Percentiles rank a stretch among this genome's conserved stretches.
These are phyloP conservation scores for Coemansia sp. DNA, from an alignment of 192 early-diverging fungal genomes.

Conservation along the genomic window DNA sequence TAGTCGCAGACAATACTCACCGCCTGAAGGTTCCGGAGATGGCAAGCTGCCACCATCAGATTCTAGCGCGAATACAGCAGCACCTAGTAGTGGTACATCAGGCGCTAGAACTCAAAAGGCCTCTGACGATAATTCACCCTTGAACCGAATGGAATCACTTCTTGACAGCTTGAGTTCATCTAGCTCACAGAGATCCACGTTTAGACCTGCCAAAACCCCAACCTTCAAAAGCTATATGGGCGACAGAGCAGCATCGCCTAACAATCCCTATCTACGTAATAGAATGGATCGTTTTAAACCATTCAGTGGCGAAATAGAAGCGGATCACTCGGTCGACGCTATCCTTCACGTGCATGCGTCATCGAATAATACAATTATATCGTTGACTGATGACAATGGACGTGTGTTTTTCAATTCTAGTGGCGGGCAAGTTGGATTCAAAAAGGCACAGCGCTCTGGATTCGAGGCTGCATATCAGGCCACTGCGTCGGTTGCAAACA, in stretches of 20 bases:
- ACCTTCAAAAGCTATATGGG: not conserved
- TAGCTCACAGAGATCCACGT: not conserved
- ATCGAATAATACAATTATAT: slow-evolving; percentile 88
- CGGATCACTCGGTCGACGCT: not conserved
- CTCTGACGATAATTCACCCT: not conserved
- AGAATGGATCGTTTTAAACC: too few relatives aligned
- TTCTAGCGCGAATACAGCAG: not conserved
- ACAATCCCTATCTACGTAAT: too few relatives aligned
- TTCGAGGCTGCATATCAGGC: slow-evolving; percentile 93
- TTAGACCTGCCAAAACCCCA: not conserved
- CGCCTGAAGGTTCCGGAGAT: slow-evolving; percentile 1
- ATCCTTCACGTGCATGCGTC: slow-evolving; percentile 53
- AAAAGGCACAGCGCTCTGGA: slow-evolving; percentile 83
- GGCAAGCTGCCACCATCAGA: not conserved
- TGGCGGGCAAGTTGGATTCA: slow-evolving; percentile 82
- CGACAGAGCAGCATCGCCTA: not conserved
- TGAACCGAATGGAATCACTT: not conserved
- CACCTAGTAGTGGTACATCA: not conserved
- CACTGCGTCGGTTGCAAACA: slow-evolving; percentile 67
- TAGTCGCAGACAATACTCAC: slow-evolving; percentile 6
- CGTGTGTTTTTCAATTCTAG: slow-evolving; percentile 69
- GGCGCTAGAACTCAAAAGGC: not conserved
- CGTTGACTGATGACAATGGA: slow-evolving; percentile 72
- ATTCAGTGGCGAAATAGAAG: too few relatives aligned
- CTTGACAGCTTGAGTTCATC: slow-evolving; percentile 13